A percentile compares a stretch with the other conserved stretches of the same genome.
phyloP scores from a whole-genome alignment of 306 rosid species.

The Cercis canadensis region DNA sequence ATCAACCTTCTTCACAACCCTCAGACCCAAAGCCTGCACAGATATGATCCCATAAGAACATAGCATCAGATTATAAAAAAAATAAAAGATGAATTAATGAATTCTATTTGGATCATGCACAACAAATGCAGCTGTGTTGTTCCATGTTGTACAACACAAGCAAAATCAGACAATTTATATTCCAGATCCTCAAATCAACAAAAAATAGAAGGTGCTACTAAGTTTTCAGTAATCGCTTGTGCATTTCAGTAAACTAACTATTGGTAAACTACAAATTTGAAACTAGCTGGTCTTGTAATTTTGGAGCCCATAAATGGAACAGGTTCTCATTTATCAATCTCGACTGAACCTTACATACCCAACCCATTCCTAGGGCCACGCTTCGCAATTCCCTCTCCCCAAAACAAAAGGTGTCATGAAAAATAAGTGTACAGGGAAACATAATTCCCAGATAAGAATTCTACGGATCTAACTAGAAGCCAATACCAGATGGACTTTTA shows the following conservation, averaged over 20 bases:
- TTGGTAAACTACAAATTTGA: neutral
- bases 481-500: neutral
- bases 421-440: neutral
- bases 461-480: neutral
- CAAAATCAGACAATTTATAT: constrained; percentile 18
- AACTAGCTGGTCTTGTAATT: constrained; percentile 19
- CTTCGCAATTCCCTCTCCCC: neutral
- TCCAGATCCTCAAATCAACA: constrained; percentile 22
- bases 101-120: constrained; percentile 5
- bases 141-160: constrained; percentile 16
- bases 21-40: constrained; percentile 83
- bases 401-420: neutral
- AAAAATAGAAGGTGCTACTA: neutral
- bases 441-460: neutral
- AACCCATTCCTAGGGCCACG: constrained; percentile 9
- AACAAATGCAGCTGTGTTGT: neutral
- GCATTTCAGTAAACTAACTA: neutral
- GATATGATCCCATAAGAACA: constrained; percentile 34
- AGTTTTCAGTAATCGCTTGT: neutral
- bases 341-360: too few species aligned
- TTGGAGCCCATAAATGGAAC: constrained; percentile 11
- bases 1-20: constrained; percentile 71
- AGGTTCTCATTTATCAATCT: too few species aligned
- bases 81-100: constrained; percentile 4
- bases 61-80: constrained; percentile 17